A percentile compares a stretch with the other conserved stretches of the same genome.
These are phyloP conservation scores for Davidsoniella eucalypti DNA, from an alignment of 2,329 filamentous ascomycete genomes.

Conservation along the genomic window DNA sequence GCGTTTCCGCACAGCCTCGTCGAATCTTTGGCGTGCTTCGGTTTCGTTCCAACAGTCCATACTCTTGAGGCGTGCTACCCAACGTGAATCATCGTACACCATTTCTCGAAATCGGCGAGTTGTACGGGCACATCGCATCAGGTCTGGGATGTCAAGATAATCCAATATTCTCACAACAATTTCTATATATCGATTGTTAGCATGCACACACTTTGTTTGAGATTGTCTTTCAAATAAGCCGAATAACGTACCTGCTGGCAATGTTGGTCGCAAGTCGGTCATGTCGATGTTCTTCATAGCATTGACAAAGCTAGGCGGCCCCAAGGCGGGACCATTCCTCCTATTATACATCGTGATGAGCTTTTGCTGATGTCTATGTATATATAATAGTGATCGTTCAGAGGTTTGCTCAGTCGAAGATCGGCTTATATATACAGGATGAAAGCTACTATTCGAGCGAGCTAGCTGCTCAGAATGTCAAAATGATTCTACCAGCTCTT, in stretches of 20 bases:
- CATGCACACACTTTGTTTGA: too few species aligned
- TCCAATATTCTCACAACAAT: slow-evolving; percentile 79
- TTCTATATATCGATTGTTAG: slow-evolving; percentile 33
- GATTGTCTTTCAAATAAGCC: too few species aligned
- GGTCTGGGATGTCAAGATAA: slow-evolving; percentile 70
- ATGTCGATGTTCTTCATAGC: slow-evolving; percentile 70
- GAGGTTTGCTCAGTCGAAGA: too few species aligned
- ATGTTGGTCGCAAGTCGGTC: slow-evolving; percentile 56
- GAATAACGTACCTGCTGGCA: slow-evolving; percentile 42
- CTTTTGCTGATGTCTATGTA: too few species aligned
- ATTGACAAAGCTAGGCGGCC: slow-evolving; percentile 43
- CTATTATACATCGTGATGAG: too few species aligned
- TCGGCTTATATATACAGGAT: too few species aligned
- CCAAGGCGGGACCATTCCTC: too few species aligned
- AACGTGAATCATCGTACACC: slow-evolving; percentile 95
- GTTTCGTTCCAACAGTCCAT: slow-evolving; percentile 89
- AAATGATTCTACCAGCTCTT: too few species aligned
- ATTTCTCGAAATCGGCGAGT: slow-evolving; percentile 86
- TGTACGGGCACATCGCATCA: slow-evolving; percentile 68
- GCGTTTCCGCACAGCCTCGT: slow-evolving; percentile 48
- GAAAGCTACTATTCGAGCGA: too few species aligned
- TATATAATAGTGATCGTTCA: too few species aligned
- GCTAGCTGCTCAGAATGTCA: too few species aligned
- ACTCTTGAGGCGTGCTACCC: slow-evolving; percentile 69
- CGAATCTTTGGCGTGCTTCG: slow-evolving; percentile 67